Conservation (phyloP, 352 stramenopile genomes). For the Phytophthora citricola region DNA sequence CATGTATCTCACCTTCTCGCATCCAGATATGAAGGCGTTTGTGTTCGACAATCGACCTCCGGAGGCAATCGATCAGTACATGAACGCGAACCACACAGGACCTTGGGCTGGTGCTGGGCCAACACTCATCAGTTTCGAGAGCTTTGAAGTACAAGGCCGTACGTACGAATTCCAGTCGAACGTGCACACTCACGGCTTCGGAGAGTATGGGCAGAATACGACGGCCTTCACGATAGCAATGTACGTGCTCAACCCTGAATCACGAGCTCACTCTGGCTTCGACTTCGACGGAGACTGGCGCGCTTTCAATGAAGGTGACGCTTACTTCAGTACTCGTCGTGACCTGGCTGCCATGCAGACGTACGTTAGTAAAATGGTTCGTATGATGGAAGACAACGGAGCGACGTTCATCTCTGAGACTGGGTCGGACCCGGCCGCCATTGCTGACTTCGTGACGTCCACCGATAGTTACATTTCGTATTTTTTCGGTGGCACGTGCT, state of each 20-base stretch:
- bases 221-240: constrained; percentile 58
- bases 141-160: constrained; percentile 48
- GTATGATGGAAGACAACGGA: constrained; percentile 37
- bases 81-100: constrained; percentile 43
- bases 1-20: constrained; percentile 52
- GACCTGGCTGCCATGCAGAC: constrained; percentile 66
- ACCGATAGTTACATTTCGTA: constrained; percentile 52
- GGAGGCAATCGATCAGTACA: constrained; percentile 56
- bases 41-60: constrained; percentile 34
- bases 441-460: constrained; percentile 48
- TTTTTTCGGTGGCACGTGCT: constrained; percentile 78
- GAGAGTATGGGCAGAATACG: constrained; percentile 18
- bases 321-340: constrained; percentile 51
- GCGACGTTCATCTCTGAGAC: constrained; percentile 54
- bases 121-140: constrained; percentile 68
- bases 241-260: constrained; percentile 68
- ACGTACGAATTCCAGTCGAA: constrained; percentile 73
- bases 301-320: constrained; percentile 42
- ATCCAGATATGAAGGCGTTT: constrained; percentile 58
- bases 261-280: constrained; percentile 53
- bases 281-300: constrained; percentile 47
- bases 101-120: constrained; percentile 50
- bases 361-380: constrained; percentile 53
- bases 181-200: constrained; percentile 50
- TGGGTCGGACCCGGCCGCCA: constrained; percentile 30